phyloP scores from a whole-genome alignment of 352 stramenopile species.

The Pythium apleroticum region DNA sequence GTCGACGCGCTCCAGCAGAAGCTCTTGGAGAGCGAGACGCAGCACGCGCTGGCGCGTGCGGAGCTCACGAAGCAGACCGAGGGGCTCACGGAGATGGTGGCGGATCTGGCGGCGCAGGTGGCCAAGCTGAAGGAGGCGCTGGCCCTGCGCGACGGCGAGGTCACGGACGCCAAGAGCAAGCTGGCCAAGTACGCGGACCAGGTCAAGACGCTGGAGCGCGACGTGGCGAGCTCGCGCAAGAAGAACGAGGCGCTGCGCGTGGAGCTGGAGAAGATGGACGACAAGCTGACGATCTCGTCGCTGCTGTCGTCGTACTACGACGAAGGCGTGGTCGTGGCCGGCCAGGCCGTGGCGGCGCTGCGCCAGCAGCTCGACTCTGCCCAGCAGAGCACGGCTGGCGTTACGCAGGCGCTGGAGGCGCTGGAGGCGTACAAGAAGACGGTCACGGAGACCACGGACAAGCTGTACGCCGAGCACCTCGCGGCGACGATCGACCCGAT shows the following conservation, averaged over 20 bases:
- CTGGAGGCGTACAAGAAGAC: constrained; percentile 50
- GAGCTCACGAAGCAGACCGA: constrained; percentile 36
- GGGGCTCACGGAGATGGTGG: constrained; percentile 31
- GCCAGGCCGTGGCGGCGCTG: constrained; percentile 34
- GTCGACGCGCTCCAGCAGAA: constrained; percentile 8
- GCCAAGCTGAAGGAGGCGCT: constrained; percentile 32
- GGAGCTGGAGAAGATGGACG: constrained; percentile 51
- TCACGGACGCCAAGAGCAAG: constrained; percentile 28
- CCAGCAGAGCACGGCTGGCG: constrained; percentile 38
- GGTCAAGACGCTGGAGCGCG: constrained; percentile 42
- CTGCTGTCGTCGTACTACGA: constrained; percentile 82
- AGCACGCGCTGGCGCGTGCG: constrained; percentile 28
- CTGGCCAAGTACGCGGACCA: constrained; percentile 38
- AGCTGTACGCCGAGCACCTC: constrained; percentile 72
- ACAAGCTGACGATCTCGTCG: constrained; percentile 61
- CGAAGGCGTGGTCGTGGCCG: constrained; percentile 59
- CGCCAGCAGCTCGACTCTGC: constrained; percentile 43
- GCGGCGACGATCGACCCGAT: constrained; percentile 64
- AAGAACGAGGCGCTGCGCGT: constrained; percentile 60
- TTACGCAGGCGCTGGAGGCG: constrained; percentile 54
- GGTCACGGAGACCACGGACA: constrained; percentile 40
- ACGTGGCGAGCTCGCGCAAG: constrained; percentile 52
- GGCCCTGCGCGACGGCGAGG: constrained; percentile 30
- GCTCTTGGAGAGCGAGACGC: not conserved
- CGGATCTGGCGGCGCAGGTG: constrained; percentile 36